phyloP scores from a whole-genome alignment of 495 filamentous ascomycete species.

The Podospora pseudopauciseta region DNA sequence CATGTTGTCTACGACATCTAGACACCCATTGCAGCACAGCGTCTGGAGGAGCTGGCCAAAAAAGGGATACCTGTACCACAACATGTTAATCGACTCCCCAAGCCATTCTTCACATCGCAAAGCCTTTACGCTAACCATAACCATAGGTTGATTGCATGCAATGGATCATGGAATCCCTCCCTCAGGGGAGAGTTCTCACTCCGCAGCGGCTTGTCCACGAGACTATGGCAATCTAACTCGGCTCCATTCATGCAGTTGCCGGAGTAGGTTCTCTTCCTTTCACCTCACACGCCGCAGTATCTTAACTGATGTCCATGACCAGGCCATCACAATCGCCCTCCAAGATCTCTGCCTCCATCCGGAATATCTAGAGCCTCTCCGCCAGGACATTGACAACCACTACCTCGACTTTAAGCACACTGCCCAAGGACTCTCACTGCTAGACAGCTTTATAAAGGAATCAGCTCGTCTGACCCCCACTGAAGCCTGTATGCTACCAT shows the following conservation, averaged over 20 bases:
- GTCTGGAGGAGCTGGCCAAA: slow-evolving; percentile 8
- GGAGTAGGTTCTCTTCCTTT: background rate
- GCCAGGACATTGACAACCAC: background rate
- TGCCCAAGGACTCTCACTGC: slow-evolving; percentile 20
- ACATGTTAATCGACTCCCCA: slow-evolving; percentile 21
- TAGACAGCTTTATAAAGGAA: slow-evolving; percentile 41
- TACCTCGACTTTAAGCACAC: slow-evolving; percentile 15
- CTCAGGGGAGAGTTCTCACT: slow-evolving; percentile 19
- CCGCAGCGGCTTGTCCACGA: slow-evolving; percentile 23
- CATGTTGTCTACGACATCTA: slow-evolving; percentile 14
- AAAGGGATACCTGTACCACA: slow-evolving; percentile 9
- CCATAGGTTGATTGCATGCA: slow-evolving; percentile 25
- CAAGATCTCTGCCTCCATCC: slow-evolving; percentile 33
- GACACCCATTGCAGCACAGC: slow-evolving; percentile 16
- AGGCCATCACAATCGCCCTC: slow-evolving; percentile 33
- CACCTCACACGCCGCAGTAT: no score
- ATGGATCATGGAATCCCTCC: slow-evolving; percentile 36
- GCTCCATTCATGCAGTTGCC: background rate
- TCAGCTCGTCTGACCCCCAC: slow-evolving; percentile 32
- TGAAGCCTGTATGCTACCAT: slow-evolving; percentile 16
- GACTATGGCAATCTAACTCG: background rate
- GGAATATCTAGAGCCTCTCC: slow-evolving; percentile 28
- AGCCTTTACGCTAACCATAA: no score
- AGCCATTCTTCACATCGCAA: background rate
- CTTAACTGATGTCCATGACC: no score